Base-by-base conservation (phyloP, 2,329 filamentous ascomycete genomes). In the Beauveria varroae region DNA sequence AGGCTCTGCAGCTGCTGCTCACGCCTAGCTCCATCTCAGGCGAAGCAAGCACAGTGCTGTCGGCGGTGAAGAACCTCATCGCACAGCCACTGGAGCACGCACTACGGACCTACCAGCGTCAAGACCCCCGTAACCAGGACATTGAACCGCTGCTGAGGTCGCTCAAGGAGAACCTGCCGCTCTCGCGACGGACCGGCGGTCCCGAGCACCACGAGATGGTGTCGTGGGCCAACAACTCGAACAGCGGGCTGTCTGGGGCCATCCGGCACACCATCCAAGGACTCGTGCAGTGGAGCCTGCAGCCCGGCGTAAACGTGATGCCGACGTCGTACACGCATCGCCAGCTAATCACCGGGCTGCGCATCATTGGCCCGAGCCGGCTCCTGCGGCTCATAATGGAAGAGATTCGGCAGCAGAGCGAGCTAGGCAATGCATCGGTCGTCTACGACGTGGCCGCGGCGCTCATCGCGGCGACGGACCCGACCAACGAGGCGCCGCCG, bases 1-100 rank as follows among this genome's bases (percentile, higher is more conserved):
- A 87, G 65, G 85, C 93, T 26, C 76, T 95, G 9, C 85, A 90
- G 62, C 81, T 91, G 54, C 82, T 93, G 18, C 77, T 93, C n/a
- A 79, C 84, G 18, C 88, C 88, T 0, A 83, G 82, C 34, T 86
- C 87, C 7, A 87, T 88, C 51, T 89, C 89, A 0, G 83, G 82
- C 40, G 90, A 93, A 68, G 88, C 89, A 12, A 83, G 79, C 58
- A 79, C 82, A 3, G 90, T 91, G 85, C 82, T 92, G 58, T 79
- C 82, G 4, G 85, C 87, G 0, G 87, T 93, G 16, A 79, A 92
- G 41, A 88, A 85, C 41, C 86, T 91, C 44, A 81, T 91, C 1
- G 87, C 88, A 1, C 86, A 84, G 62, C 85, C 86, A 0, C 74
- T 93, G 2, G 86, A 89, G 67, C 82, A 85, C 63, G 84, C 85